Percentiles rank a stretch among this genome's conserved stretches.
Conservation (phyloP, 768 basidiomycete species). For the Mycena maculata region DNA sequence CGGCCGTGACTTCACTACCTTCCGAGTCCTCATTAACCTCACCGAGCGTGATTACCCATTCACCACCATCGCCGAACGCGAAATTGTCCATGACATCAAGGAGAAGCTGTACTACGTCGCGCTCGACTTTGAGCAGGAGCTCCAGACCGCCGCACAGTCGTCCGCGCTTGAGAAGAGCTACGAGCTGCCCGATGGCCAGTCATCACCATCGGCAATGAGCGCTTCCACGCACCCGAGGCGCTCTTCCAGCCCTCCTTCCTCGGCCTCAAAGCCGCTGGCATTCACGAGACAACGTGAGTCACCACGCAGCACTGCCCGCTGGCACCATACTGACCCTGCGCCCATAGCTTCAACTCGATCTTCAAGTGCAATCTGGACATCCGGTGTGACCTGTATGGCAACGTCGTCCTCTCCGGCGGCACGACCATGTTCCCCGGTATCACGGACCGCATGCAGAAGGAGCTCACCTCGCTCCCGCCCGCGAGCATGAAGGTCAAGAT, state of each 20-base stretch:
- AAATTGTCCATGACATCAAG: slow-evolving; percentile 69
- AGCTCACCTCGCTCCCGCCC: too few relatives aligned
- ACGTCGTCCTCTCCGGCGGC: too few relatives aligned
- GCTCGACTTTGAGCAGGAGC: too few relatives aligned
- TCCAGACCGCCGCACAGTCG: slow-evolving; percentile 82
- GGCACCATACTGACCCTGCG: too few relatives aligned
- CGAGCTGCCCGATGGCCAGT: slow-evolving; percentile 71
- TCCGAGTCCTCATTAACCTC: slow-evolving; percentile 62
- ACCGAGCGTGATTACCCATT: slow-evolving; percentile 68
- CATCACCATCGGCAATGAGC: slow-evolving; percentile 80
- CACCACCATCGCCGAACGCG: slow-evolving; percentile 73
- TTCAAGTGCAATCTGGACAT: too few relatives aligned
- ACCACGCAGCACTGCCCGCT: too few relatives aligned
- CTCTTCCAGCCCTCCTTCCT: too few relatives aligned
- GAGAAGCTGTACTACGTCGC: slow-evolving; percentile 74
- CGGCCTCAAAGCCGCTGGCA: slow-evolving; percentile 45
- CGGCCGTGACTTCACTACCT: slow-evolving; percentile 82
- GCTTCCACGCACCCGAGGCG: slow-evolving; percentile 82
- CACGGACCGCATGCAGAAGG: too few relatives aligned
- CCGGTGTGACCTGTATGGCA: too few relatives aligned
- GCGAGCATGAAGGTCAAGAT: too few relatives aligned
- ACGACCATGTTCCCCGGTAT: too few relatives aligned
- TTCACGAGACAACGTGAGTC: slow-evolving; percentile 69
- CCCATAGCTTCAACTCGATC: too few relatives aligned
- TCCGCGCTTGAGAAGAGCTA: slow-evolving; percentile 41